Base-by-base conservation (phyloP, 768 basidiomycete genomes). In the Amanita molliuscula region DNA sequence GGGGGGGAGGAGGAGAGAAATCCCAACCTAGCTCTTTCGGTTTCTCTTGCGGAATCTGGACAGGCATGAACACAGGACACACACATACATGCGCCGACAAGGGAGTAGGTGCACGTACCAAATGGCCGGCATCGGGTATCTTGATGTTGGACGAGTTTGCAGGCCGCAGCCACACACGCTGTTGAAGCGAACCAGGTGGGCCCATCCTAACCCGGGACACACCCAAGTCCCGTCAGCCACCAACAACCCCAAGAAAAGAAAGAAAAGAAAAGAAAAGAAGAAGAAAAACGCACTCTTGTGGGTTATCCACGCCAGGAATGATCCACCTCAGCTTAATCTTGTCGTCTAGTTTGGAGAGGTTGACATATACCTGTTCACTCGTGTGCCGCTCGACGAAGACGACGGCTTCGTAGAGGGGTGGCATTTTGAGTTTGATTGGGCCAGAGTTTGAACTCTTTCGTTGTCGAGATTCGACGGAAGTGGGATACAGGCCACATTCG, bases 401-500 rank as follows among this genome's bases (percentile, higher is more conserved):
- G 3, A 76, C 60, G 2, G 77, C 82, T 64, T 90, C 88, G 56
- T 79, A 81, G 4, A 84, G 54, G 2, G 73, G 72, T 1, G 79
- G 65, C 74, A 76, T 87, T 62, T 88, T 89, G 35, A 91, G 75
- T 37, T 61, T 69, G 8, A 79, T 72, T 0, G 73, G 31, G 4
- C 31, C 31, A 4, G 26, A 28, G 26, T 28, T 28, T 28, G 26
- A 28, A 28, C 8, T 9, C 7, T 8, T 8, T 28, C 9, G 71
- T 13, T 58, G 55, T 7, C 58, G 59, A 3, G 6, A 13, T 3
- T 56, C 40, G 42, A 67, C 63, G 2, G 46, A 62, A 47, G 53
- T 65, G 34, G 55, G 64, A 53, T 71, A 68, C 4, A 84, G 65
- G 3, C 73, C 86, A 52, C 77, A 71, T 25, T 82, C 72, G 49